Evolutionary conservation across 2,329 filamentous ascomycete genomes (phyloP).

Genomic region (Clathrospora elynae): DNA sequence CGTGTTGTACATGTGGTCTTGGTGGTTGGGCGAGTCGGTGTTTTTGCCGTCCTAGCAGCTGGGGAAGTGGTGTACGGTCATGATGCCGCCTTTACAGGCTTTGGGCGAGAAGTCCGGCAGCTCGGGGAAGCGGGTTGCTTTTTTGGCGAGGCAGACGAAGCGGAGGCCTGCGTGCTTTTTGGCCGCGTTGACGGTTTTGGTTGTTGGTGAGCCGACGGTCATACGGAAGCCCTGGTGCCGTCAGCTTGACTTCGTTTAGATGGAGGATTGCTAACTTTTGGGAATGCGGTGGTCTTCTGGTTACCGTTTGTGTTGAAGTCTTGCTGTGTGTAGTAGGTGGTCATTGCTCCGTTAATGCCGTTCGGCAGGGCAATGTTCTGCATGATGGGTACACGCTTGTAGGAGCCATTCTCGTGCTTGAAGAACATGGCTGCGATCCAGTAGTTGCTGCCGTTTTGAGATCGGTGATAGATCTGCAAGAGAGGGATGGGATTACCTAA

Average conservation of each 20-base stretch:
- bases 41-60: constrained; percentile 56
- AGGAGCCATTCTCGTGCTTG: constrained; percentile 34
- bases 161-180: constrained; percentile 8
- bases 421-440: constrained; percentile 43
- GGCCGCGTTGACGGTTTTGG: constrained; percentile 10
- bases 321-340: constrained; percentile 41
- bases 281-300: constrained; percentile 31
- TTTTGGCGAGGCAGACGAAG: constrained; percentile 20
- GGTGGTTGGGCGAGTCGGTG: constrained; percentile 60
- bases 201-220: constrained; percentile 42
- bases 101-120: constrained; percentile 13
- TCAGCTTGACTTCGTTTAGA: no score
- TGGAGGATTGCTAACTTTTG: constrained; percentile 24
- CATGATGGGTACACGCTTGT: constrained; percentile 32
- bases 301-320: constrained; percentile 42
- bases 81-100: constrained; percentile 10
- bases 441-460: constrained; percentile 25
- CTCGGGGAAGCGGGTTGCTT: constrained; percentile 28
- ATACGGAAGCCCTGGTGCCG: constrained; percentile 37
- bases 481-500: constrained; percentile 7
- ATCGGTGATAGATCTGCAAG: neutral
- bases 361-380: constrained; percentile 19
- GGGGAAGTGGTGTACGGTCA: constrained; percentile 31
- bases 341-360: constrained; percentile 42
- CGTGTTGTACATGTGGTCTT: constrained; percentile 51